phyloP scores from a whole-genome alignment of 495 filamentous ascomycete species.

The Polyplosphaeria fusca region DNA sequence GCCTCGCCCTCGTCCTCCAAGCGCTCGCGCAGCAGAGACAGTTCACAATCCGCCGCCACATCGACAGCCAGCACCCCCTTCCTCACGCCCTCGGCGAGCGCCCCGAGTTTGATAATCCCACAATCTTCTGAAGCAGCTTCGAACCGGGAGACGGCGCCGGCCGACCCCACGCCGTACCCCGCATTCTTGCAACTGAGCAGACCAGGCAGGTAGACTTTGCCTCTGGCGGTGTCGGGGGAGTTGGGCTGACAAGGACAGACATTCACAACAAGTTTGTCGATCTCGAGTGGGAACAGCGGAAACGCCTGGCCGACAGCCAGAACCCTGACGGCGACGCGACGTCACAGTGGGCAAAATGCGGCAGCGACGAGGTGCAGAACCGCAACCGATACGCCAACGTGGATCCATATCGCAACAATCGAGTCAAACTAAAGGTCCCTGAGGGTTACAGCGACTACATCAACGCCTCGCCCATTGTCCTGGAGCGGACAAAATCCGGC shows the following conservation, averaged over 20 bases:
- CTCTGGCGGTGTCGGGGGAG: not conserved
- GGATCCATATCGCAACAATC: conserved; percentile 79
- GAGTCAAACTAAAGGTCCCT: conserved; percentile 78
- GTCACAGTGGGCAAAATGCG: conserved; percentile 56
- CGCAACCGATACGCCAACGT: conserved; percentile 85
- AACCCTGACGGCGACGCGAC: conserved; percentile 45
- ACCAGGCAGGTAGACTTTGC: conserved; percentile 38
- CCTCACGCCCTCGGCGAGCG: conserved; percentile 20
- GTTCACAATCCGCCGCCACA: conserved; percentile 22
- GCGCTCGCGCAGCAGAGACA: conserved; percentile 33
- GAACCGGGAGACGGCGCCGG: conserved; percentile 14
- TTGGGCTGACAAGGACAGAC: conserved; percentile 34
- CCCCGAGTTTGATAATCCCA: conserved; percentile 27
- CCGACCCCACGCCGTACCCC: conserved; percentile 34
- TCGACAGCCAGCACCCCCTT: conserved; percentile 21
- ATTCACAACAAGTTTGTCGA: conserved; percentile 54
- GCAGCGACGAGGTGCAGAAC: conserved; percentile 48
- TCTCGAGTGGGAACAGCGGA: conserved; percentile 60
- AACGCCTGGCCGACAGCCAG: conserved; percentile 49
- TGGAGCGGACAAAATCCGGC: conserved; percentile 55
- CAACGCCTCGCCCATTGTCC: conserved; percentile 85
- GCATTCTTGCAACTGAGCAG: conserved; percentile 39
- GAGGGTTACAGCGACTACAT: conserved; percentile 84
- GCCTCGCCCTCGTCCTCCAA: conserved; percentile 34
- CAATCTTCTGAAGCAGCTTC: conserved; percentile 6